phyloP scores from a whole-genome alignment of 2,329 filamentous ascomycete species.

The Ceratocystis variospora region DNA sequence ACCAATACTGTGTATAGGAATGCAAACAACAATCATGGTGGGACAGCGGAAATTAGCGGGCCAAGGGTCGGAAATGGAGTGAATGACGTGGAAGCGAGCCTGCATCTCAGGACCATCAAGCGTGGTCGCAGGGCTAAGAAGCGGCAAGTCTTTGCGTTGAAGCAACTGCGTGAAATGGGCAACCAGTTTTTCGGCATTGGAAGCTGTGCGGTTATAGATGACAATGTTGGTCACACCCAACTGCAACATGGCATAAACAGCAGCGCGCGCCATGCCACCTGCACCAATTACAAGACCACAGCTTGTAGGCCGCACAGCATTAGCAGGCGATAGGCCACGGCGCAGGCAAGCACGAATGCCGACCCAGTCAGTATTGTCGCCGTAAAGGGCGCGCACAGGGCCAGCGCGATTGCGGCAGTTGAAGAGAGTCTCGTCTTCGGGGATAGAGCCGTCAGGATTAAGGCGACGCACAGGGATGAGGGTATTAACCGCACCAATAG shows the following conservation, averaged over 20 bases:
- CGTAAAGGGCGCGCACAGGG: slow-evolving; percentile 54
- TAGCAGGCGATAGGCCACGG: slow-evolving; percentile 58
- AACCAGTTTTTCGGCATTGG: slow-evolving; percentile 54
- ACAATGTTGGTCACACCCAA: slow-evolving; percentile 64
- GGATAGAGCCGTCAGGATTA: slow-evolving; percentile 42
- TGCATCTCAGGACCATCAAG: slow-evolving; percentile 22
- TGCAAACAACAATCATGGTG: slow-evolving; percentile 63
- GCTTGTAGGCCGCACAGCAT: slow-evolving; percentile 43
- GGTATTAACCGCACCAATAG: slow-evolving; percentile 65
- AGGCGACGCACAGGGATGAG: slow-evolving; percentile 54
- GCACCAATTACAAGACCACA: slow-evolving; percentile 50
- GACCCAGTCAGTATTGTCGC: slow-evolving; percentile 73
- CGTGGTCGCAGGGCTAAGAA: slow-evolving; percentile 25
- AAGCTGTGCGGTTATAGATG: slow-evolving; percentile 55
- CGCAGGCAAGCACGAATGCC: slow-evolving; percentile 61
- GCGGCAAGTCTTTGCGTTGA: slow-evolving; percentile 30
- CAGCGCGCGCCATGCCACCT: slow-evolving; percentile 64
- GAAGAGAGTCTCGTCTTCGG: slow-evolving; percentile 28
- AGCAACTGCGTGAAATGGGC: slow-evolving; percentile 52
- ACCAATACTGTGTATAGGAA: slow-evolving; percentile 55
- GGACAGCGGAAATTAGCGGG: slow-evolving; percentile 48
- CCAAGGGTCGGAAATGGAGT: slow-evolving; percentile 47
- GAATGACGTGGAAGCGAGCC: slow-evolving; percentile 44
- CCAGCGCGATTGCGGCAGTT: slow-evolving; percentile 44
- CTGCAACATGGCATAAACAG: slow-evolving; percentile 65